phyloP scores from a whole-genome alignment of 2,329 filamentous ascomycete species.

The Fusarium musae region DNA sequence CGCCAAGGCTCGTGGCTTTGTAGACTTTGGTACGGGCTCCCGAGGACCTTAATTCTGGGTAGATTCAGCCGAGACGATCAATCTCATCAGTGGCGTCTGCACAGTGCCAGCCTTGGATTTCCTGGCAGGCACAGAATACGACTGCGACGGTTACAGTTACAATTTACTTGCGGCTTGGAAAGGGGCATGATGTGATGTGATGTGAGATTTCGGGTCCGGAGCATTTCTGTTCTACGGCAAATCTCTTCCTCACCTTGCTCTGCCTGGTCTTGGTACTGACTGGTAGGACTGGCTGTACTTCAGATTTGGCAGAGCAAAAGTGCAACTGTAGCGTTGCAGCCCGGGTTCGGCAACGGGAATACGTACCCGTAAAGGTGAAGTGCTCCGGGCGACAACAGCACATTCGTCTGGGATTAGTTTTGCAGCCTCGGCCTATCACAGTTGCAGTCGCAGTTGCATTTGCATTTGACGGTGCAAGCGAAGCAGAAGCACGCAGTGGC shows the following conservation, averaged over 20 bases:
- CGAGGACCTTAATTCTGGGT: background rate
- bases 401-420: conserved; percentile 21
- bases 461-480: conserved; percentile 6
- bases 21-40: background rate
- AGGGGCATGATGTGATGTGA: conserved; percentile 12
- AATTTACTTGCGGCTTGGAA: background rate
- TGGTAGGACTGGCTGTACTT: background rate
- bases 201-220: conserved; percentile 12
- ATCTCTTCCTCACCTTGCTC: background rate
- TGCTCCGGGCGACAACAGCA: conserved; percentile 28
- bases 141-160: background rate
- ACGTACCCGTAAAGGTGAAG: conserved; percentile 30
- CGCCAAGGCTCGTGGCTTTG: conserved; percentile 16
- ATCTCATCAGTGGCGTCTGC: background rate
- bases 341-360: conserved; percentile 30
- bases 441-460: background rate
- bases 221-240: background rate
- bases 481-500: conserved; percentile 23
- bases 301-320: conserved; percentile 10
- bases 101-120: conserved; percentile 9
- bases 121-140: conserved; percentile 3
- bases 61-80: conserved; percentile 4
- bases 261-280: background rate
- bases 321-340: conserved; percentile 26
- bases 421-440: conserved; percentile 20